These are phyloP conservation scores for Diplogelasinospora grovesii DNA, from an alignment of 495 filamentous ascomycete species.

Conservation along the genomic window DNA sequence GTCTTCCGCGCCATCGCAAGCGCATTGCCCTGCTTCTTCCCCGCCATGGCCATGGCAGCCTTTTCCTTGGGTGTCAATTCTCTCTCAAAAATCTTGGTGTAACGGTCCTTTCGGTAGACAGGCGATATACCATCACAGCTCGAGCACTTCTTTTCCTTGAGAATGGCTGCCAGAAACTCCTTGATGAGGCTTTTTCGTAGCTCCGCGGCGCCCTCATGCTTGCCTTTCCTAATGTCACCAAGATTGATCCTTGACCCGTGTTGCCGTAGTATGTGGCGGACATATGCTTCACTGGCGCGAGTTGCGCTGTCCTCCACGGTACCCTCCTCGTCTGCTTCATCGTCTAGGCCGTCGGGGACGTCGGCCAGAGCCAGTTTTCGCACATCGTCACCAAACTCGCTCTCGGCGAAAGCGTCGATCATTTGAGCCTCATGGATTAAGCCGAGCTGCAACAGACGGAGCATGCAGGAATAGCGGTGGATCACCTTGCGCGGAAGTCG, in stretches of 20 bases:
- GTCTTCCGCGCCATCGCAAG: conserved; percentile 27
- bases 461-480: conserved; percentile 73
- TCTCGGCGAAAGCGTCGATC: conserved; percentile 52
- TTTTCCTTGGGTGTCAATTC: conserved; percentile 62
- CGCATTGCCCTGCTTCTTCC: conserved; percentile 61
- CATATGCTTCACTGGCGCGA: conserved; percentile 60
- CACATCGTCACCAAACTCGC: conserved; percentile 31
- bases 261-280: conserved; percentile 55
- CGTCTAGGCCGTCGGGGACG: conserved; percentile 14
- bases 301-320: conserved; percentile 42
- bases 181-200: conserved; percentile 68
- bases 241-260: conserved; percentile 43
- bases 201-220: conserved; percentile 75
- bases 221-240: conserved; percentile 51
- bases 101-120: conserved; percentile 75
- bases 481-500: conserved; percentile 65
- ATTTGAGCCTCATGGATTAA: conserved; percentile 65
- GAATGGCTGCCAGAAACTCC: conserved; percentile 67
- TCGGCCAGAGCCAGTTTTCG: conserved; percentile 14
- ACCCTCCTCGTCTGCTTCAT: conserved; percentile 28
- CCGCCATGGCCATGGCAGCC: conserved; percentile 63
- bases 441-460: conserved; percentile 79
- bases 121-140: conserved; percentile 72
- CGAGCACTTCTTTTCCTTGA: conserved; percentile 56
- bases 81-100: conserved; percentile 88